Evolutionary conservation across 768 basidiomycete genomes (phyloP), one percentile per base, ranked within the genome.

Genomic region (Lentinula aciculospora): DNA sequence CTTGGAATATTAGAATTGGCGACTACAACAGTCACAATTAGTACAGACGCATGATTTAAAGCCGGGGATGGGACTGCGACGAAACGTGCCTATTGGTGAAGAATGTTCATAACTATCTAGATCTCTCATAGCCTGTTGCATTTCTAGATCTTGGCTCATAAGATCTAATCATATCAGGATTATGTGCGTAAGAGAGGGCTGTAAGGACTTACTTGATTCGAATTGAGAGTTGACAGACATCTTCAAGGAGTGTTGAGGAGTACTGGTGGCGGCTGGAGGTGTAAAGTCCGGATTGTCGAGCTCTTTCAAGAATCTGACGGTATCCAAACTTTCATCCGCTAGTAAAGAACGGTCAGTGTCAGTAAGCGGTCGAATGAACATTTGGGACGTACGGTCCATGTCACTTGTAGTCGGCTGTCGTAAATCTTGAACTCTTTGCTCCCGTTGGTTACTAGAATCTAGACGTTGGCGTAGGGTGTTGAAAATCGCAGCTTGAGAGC

Each of bases 81-180:
- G 32, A 19, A 10, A 21, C 25, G 58, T 58, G 39, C 51, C 32
- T 36, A 7, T n/a, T 17, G 39, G 25, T 21, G 64, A 65, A 39
- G 75, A 75, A 36, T 68, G 76, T 36, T 81, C 83, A 60, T 74
- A 82, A 63, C 77, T 82, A 54, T 82, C 79, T 58, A 83, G 64
- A 21, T 74, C 81, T 28, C 79, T 75, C 64, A 89, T 80, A 9
- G 76, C 81, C 53, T 79, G 77, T 55, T 83, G 84, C 88, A 89
- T 89, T 63, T 85, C 85, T 2, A 86, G 85, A 63, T 89, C 84
- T 56, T 81, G 77, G 21, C 88, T 85, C 57, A 89, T 68, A 15
- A 88, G 72, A 71, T 89, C 86, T 89, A 59, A 45, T 12, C 4
- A 40, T 25, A 3, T 27, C 17, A 34, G 40, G 46, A n/a, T 34